These are phyloP conservation scores for Teratosphaeriaceae sp. DNA, from an alignment of 2,329 filamentous ascomycete genomes.

Conservation along the genomic window DNA sequence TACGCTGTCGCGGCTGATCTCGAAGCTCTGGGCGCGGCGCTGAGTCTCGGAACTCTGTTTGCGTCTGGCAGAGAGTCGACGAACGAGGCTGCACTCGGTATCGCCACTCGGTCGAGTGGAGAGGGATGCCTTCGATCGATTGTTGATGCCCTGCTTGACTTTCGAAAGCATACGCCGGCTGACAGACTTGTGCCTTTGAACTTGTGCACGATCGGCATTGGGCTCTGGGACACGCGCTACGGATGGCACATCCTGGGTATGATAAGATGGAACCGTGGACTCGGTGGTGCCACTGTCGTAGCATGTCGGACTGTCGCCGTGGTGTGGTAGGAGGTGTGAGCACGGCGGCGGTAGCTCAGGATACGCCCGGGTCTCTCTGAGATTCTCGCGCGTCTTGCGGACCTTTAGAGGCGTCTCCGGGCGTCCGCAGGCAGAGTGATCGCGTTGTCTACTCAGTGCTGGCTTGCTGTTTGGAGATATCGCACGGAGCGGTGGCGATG, in stretches of 20 bases:
- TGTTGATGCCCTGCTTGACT: slow-evolving; percentile 28
- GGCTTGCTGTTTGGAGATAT: slow-evolving; percentile 26
- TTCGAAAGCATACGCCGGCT: slow-evolving; percentile 30
- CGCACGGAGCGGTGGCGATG: slow-evolving; percentile 14
- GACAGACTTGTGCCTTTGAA: slow-evolving; percentile 26
- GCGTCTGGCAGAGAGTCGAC: slow-evolving; percentile 23
- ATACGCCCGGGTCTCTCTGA: slow-evolving; percentile 17
- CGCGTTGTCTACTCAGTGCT: slow-evolving; percentile 22
- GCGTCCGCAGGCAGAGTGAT: slow-evolving; percentile 26
- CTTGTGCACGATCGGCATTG: slow-evolving; percentile 6
- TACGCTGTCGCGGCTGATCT: slow-evolving; percentile 21
- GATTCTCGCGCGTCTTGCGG: slow-evolving; percentile 30
- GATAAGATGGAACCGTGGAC: slow-evolving; percentile 1
- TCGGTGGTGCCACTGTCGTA: not conserved
- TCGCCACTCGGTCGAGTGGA: slow-evolving; percentile 18
- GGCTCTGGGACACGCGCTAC: not conserved
- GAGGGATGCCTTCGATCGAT: slow-evolving; percentile 22
- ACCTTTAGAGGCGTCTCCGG: slow-evolving; percentile 27
- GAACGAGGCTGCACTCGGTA: slow-evolving; percentile 23
- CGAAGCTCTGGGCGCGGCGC: slow-evolving; percentile 21
- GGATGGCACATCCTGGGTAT: slow-evolving; percentile 2
- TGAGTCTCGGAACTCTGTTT: slow-evolving; percentile 18
- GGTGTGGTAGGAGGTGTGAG: slow-evolving; percentile 1
- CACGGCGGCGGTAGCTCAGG: slow-evolving; percentile 21
- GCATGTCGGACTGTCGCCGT: not conserved